A percentile compares a stretch with the other conserved stretches of the same genome.
These are phyloP conservation scores for Acanthamoeba quina DNA, from an alignment of 208 protist genomes.

Conservation along the genomic window DNA sequence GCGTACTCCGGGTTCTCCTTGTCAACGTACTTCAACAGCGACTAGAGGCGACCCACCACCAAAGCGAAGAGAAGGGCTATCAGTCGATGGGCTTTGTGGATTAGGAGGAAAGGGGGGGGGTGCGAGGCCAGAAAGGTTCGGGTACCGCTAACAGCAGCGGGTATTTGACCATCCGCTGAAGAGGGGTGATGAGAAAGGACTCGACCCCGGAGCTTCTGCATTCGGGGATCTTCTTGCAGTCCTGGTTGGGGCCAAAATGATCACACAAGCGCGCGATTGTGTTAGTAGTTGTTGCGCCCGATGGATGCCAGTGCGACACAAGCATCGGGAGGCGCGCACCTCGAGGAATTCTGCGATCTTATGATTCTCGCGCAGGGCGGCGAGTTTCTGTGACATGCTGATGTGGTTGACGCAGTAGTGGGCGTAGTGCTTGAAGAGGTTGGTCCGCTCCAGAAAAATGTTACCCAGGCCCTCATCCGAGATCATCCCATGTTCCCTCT, in stretches of 20 bases:
- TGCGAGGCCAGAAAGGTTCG: background rate
- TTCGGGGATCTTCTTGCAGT: constrained; percentile 14
- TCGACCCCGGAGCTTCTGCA: constrained; percentile 5
- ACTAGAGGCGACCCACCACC: background rate
- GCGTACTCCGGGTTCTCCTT: constrained; percentile 50
- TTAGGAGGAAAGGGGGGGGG: background rate
- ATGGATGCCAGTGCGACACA: no score
- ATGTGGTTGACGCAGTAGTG: constrained; percentile 68
- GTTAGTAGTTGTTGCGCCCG: background rate
- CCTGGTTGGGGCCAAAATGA: background rate
- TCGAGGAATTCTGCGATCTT: constrained; percentile 48
- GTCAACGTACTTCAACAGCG: constrained; percentile 40
- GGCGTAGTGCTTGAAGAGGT: constrained; percentile 71
- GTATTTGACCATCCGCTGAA: constrained; percentile 48
- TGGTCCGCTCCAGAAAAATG: constrained; percentile 23
- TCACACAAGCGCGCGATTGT: background rate
- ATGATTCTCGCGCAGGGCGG: background rate
- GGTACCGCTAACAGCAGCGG: background rate
- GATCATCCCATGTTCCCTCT: background rate
- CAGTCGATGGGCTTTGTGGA: background rate
- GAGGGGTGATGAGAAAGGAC: constrained; percentile 67
- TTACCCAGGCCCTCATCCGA: constrained; percentile 9
- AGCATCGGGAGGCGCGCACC: background rate
- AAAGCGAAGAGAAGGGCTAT: no score
- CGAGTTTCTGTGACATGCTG: constrained; percentile 8